Evolutionary conservation across 139 green algal species (phyloP).

Genomic region (Asterochloris sp.): DNA sequence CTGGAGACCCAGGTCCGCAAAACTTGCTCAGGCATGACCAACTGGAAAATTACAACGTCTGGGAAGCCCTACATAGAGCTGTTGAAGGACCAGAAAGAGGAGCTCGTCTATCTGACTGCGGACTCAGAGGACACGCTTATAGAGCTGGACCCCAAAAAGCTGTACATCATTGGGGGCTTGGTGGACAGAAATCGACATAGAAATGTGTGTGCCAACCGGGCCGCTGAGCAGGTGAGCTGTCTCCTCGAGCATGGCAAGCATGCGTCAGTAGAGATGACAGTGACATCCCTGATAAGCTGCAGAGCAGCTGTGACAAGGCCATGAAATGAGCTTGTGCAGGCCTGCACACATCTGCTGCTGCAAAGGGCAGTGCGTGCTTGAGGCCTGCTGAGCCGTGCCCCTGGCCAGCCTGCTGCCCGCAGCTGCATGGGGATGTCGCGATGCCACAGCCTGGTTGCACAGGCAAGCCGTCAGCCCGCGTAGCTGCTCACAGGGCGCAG

Average conservation of each 20-base stretch:
- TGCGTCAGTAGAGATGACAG: background rate
- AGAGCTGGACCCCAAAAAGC: slow-evolving; percentile 56
- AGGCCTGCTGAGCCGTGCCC: background rate
- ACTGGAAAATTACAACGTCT: slow-evolving; percentile 50
- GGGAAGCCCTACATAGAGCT: slow-evolving; percentile 39
- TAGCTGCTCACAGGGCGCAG: too few species aligned
- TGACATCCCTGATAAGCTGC: background rate
- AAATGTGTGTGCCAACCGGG: slow-evolving; percentile 49
- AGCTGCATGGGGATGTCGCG: background rate
- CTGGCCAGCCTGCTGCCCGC: background rate
- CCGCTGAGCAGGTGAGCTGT: slow-evolving; percentile 32
- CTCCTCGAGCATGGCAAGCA: too few species aligned
- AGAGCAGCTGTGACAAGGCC: background rate
- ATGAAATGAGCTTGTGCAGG: background rate
- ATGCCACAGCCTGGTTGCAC: too few species aligned
- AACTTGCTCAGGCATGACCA: slow-evolving; percentile 34
- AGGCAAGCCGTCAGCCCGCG: too few species aligned
- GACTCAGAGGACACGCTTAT: slow-evolving; percentile 65
- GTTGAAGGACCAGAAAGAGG: slow-evolving; percentile 33
- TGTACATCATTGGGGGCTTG: slow-evolving; percentile 86
- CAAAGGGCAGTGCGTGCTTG: background rate
- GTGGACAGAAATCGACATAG: slow-evolving; percentile 85
- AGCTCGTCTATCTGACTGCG: slow-evolving; percentile 83
- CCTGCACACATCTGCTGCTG: background rate
- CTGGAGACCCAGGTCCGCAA: slow-evolving; percentile 16